These are phyloP conservation scores for Neurospora sp. DNA, from an alignment of 2,329 filamentous ascomycete genomes.

Conservation along the genomic window DNA sequence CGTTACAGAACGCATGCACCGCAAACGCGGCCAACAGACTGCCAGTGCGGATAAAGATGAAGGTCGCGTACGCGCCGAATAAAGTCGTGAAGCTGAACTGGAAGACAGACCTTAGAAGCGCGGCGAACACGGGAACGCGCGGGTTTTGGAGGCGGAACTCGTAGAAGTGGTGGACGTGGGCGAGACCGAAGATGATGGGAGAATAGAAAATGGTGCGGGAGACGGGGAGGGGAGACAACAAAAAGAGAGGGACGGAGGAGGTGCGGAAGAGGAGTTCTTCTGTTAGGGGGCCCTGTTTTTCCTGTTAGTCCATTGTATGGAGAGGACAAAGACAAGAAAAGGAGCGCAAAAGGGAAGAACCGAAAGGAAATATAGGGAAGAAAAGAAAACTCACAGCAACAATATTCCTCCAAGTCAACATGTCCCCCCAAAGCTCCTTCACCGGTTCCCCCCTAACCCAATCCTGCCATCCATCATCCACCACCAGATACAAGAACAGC, in stretches of 20 bases:
- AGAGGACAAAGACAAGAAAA: neutral
- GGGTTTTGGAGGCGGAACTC: conserved; percentile 81
- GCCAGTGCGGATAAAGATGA: conserved; percentile 76
- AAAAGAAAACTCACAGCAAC: conserved; percentile 55
- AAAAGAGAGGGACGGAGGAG: conserved; percentile 69
- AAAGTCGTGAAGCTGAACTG: conserved; percentile 86
- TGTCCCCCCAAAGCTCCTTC: conserved; percentile 54
- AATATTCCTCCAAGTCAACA: conserved; percentile 78
- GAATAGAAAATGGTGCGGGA: conserved; percentile 64
- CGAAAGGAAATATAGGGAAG: neutral
- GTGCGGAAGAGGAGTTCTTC: conserved; percentile 94
- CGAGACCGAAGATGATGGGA: conserved; percentile 83
- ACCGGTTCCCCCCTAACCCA: conserved; percentile 50
- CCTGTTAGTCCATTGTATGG: neutral
- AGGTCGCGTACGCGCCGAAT: conserved; percentile 89
- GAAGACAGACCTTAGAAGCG: conserved; percentile 62
- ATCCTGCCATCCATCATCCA: conserved; percentile 58
- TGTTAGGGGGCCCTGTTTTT: conserved; percentile 63
- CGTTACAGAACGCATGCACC: conserved; percentile 86
- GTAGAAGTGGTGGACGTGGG: conserved; percentile 92
- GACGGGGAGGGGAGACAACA: conserved; percentile 54
- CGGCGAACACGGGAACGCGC: conserved; percentile 49
- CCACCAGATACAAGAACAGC: conserved; percentile 67
- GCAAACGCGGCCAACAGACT: conserved; percentile 65
- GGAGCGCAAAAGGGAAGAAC: no score